Percentiles rank a stretch among this genome's conserved stretches.
phyloP scores from a whole-genome alignment of 2,329 filamentous ascomycete species.

The Microascus cirrosus region DNA sequence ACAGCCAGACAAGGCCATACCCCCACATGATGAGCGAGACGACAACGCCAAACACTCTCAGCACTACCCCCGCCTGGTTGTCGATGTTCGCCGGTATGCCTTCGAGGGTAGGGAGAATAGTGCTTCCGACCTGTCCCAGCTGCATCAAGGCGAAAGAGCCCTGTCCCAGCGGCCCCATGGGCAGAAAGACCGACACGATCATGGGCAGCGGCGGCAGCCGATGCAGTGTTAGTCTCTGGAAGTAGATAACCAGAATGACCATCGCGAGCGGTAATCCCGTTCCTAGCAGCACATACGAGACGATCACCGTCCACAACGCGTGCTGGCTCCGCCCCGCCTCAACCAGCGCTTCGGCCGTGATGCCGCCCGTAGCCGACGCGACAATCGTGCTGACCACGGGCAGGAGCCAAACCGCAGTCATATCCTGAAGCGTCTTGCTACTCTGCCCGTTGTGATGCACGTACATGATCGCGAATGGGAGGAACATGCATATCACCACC shows the following conservation, averaged over 20 bases:
- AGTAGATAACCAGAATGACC: constrained; percentile 56
- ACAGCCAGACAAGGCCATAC: constrained; percentile 30
- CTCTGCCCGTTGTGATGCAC: constrained; percentile 25
- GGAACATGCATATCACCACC: constrained; percentile 38
- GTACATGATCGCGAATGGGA: constrained; percentile 44
- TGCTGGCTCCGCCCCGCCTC: constrained; percentile 27
- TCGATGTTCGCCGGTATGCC: constrained; percentile 11
- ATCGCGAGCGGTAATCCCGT: constrained; percentile 48
- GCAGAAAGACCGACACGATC: constrained; percentile 57
- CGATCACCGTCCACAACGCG: constrained; percentile 50
- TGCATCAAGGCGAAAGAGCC: constrained; percentile 49
- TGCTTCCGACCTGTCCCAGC: constrained; percentile 34
- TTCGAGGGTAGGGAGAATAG: constrained; percentile 32
- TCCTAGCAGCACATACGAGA: constrained; percentile 59
- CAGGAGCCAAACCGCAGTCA: constrained; percentile 54
- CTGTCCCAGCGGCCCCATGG: constrained; percentile 55
- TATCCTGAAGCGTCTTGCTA: constrained; percentile 28
- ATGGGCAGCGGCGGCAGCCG: constrained; percentile 55
- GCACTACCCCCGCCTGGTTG: constrained; percentile 30
- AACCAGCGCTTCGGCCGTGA: constrained; percentile 49
- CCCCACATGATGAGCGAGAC: constrained; percentile 30
- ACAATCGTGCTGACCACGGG: constrained; percentile 59
- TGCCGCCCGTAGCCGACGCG: constrained; percentile 51
- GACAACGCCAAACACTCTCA: constrained; percentile 46
- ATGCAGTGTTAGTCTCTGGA: constrained; percentile 55